Base-by-base conservation (phyloP, 768 basidiomycete species). In the Russula lepida region DNA sequence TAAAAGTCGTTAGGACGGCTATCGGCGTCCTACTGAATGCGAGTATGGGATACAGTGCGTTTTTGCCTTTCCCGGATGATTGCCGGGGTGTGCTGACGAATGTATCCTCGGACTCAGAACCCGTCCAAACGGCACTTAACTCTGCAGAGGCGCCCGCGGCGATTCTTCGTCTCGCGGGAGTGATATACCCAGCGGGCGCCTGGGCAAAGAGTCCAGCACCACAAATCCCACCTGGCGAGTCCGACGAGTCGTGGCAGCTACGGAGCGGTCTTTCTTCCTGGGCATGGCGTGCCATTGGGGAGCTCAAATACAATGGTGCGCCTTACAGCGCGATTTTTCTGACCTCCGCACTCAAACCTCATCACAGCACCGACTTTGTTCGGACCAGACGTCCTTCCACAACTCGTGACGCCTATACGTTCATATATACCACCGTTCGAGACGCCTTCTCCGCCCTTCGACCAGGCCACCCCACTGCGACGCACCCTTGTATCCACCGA, bases 1-100 rank as follows among this genome's bases (percentile, higher is more conserved):
- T 93, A 39, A 85, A 82, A 67, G 76, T 92, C 62, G 76, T 91
- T 63, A 84, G 85, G 69, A 91, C 88, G 7, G 80, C 87, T 2
- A 80, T 93, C 58, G 92, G 91, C 6, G 84, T 87, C 25, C 77
- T 93, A 17, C 73, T 93, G 51, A 94, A 94, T 68, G 82, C 84
- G 13, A 84, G 85, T 65, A 76, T 93, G 46, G 85, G 84, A 57
- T 91, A 83, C 70, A 88, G 92, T 89, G 66, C 56, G 81, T 71
- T n/a, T 19, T 46, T 25, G 17, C 52, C 6, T 49, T 33, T 33
- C n/a, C 15, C 7, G 27, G 50, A 8, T 39, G 37, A 47, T 55
- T 33, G 44, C n/a, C 51, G 23, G 17, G 43, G 61, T 54, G 6
- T n/a, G 44, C 58, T 47, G 30, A 60, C 43, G 17, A 44, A 44